Base-by-base conservation (phyloP, 129 eudicot genomes). In the Arctium lappa region DNA sequence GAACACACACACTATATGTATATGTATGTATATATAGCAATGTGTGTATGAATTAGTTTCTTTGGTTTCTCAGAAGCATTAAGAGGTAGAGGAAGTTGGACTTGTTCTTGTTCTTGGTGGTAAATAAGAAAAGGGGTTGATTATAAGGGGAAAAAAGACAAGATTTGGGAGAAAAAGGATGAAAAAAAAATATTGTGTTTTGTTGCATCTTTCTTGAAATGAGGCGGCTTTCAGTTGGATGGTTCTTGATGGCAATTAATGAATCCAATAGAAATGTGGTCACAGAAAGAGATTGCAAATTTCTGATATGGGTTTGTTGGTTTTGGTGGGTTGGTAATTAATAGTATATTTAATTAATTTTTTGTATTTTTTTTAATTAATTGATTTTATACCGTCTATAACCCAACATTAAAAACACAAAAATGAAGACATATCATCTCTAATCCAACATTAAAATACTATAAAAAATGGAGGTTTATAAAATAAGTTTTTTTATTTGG, bases 171-270 rank as follows among this genome's bases (percentile, higher is more conserved):
- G 80, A 76, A 77, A 79, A 37, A 40, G 80, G 46, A 80, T 33
- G 39, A 77, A 37, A 56, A 78, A 37, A 56, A 78, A 68, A 60
- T 3, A 71, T 22, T 72, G 79, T 78, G 75, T 78, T 50, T 37
- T 38, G 75, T 82, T 82, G 82, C 32, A 75, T 79, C 80, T 86
- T 86, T 82, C 86, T 84, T 72, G 77, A 82, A 78, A 81, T 74
- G 90, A 80, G 81, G 84, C 88, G 88, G 88, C 90, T 84, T 22
- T 84, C 74, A 73, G 83, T 84, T 63, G 85, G 86, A 87, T 68
- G 72, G 76, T 62, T 78, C 31, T 73, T 80, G 56, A 83, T 77
- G 68, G 27, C 56, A 83, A 77, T 83, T 38, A 78, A 83, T 83
- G 79, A 56, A 77, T 74, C 56, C 72, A 71, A 78, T 78, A 18